Base-by-base conservation (phyloP, 192 early-diverging fungal species). In the Obelidium mucronatum region DNA sequence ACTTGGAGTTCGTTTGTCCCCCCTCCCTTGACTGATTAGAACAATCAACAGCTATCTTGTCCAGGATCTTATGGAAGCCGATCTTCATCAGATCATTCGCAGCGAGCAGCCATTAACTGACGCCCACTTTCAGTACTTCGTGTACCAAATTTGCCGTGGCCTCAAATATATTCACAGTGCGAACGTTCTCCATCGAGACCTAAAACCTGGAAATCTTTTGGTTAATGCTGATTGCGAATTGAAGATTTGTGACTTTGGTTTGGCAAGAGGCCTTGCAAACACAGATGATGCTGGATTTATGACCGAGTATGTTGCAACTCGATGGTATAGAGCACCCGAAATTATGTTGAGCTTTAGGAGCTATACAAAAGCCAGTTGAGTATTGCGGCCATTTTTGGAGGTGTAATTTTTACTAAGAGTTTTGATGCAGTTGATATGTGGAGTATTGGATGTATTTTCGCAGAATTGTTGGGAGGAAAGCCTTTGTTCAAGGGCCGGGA, bases 101-200 rank as follows among this genome's bases (percentile, higher is more conserved):
- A 94, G 93, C 3, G 90, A 85, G 39, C 98, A 99, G 86, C 91
- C 91, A 61, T 87, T 99, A 54, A 94, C 94, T 30, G 94, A 98
- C 80, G 93, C 95, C 66, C 98, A 99, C 83, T 97, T 90, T 79
- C 98, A 99, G 81, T 99, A 99, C 85, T 99, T 99, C 83, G 90
- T 98, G 71, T 99, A 96, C 84, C 98, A 99, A 81, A 94, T 97
- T 31, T 82, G 95, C 66, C 92, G 97, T 67, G 98, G 96, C 6
- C 90, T 99, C 65, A 99, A 99, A 81, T 97, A 95, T 79, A 96
- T 99, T 86, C 98, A 99, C 79, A 97, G 96, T 24, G 98, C 97
- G 37, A 96, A 96, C 75, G 94, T 99, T 26, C 84, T 98, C 26
- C 97, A 99, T 80, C 94, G 97, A 73, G 98, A 99, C 88, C 86